phyloP scores from a whole-genome alignment of 1,139 yeast genomes.

The Candida albicans region DNA sequence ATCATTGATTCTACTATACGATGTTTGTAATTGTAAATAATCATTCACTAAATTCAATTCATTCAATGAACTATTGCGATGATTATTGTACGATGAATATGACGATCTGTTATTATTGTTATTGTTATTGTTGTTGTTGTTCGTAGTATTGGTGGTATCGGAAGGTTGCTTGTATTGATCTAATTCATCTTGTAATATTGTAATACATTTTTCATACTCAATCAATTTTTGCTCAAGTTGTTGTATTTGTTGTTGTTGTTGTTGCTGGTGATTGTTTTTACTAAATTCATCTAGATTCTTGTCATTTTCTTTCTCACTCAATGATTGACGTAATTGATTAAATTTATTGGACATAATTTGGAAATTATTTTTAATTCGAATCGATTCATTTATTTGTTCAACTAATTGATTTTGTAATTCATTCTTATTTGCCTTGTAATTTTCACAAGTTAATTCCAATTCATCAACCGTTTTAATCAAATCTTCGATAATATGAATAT shows the following conservation, averaged over 20 bases:
- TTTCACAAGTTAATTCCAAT: constrained; percentile 23
- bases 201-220: constrained; percentile 33
- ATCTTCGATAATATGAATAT: constrained; percentile 20
- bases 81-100: constrained; percentile 4
- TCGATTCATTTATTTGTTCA: constrained; percentile 20
- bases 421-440: constrained; percentile 23
- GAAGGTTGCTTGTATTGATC: constrained; percentile 18
- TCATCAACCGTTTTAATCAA: constrained; percentile 21
- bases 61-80: constrained; percentile 3
- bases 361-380: constrained; percentile 21
- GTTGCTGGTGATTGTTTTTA: too few relatives aligned
- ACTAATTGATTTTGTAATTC: constrained; percentile 18
- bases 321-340: constrained; percentile 14
- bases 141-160: too few relatives aligned
- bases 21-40: constrained; percentile 11
- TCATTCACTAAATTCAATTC: constrained; percentile 9
- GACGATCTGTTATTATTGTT: background rate
- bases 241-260: too few relatives aligned
- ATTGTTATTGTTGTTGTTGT: constrained; percentile 11
- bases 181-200: constrained; percentile 34
- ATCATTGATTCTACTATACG: constrained; percentile 4
- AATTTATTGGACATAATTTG: constrained; percentile 21
- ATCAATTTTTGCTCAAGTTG: constrained; percentile 28
- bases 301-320: constrained; percentile 14
- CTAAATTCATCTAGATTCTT: constrained; percentile 21